A percentile compares a stretch with the other conserved stretches of the same genome.
phyloP scores from a whole-genome alignment of 2,329 filamentous ascomycete genomes.

The Aspergillus pseudotamarii region DNA sequence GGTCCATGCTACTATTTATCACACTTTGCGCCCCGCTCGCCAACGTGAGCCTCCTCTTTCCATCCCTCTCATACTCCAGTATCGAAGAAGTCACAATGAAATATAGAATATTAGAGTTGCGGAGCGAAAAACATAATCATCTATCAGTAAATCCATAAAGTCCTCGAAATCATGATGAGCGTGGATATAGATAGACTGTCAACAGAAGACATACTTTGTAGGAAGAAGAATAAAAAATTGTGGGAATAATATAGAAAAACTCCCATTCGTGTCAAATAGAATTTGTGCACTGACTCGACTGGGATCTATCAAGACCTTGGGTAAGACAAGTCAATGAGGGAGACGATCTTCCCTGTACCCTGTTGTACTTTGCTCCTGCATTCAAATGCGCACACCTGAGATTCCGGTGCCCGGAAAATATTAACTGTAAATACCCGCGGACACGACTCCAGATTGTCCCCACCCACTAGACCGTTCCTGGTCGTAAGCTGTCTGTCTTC shows the following conservation, averaged over 20 bases:
- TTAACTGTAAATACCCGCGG: constrained; percentile 31
- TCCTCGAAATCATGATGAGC: neutral
- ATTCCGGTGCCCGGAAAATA: constrained; percentile 29
- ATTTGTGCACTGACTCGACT: neutral
- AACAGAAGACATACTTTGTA: neutral
- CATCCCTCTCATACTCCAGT: neutral
- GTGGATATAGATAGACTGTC: neutral
- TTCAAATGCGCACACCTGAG: constrained; percentile 11
- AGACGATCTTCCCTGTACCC: neutral
- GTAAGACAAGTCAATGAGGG: neutral
- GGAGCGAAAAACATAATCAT: neutral
- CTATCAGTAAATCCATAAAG: neutral
- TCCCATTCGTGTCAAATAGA: neutral
- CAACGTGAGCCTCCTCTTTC: constrained; percentile 2
- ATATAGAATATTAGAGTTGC: neutral
- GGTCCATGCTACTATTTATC: neutral
- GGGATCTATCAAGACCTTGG: neutral
- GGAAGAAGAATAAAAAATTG: neutral
- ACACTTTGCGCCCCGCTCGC: neutral
- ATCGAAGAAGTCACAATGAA: neutral
- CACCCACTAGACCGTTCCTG: constrained; percentile 33
- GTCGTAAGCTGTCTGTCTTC: constrained; percentile 27
- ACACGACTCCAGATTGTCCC: constrained; percentile 29
- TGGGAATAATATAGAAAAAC: neutral
- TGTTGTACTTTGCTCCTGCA: constrained; percentile 9